Evolutionary conservation across 768 basidiomycete species (phyloP), one percentile per base, ranked within the genome.

Genomic region (Galerina sulciceps): DNA sequence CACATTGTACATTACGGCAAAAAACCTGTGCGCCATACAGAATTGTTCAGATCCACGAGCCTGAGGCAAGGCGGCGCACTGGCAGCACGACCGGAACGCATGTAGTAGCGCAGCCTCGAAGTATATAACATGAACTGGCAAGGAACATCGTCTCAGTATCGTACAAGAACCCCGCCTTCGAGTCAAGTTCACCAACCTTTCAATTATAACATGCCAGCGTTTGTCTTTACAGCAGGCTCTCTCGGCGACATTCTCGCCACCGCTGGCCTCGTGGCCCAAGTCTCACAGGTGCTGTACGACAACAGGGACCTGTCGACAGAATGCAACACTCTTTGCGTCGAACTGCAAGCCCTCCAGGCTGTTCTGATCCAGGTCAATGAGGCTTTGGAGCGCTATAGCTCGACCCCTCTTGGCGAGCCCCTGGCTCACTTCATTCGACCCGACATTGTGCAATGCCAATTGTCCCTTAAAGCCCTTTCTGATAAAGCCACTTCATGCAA

Each of bases 151-250:
- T n/a, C n/a, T 26, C 26, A 26, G 6, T 26, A n/a, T n/a, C n/a
- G 26, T 26, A 26, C 26, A 26, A 26, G 26, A 3, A 26, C 26
- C 26, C 26, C 26, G 4, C 26, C 26, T 26, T 6, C n/a, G n/a
- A n/a, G n/a, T n/a, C n/a, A n/a, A n/a, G n/a, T 26, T 26, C 26
- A 3, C 26, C 26, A 26, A 6, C 26, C 26, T 6, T n/a, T 26
- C 26, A 26, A 26, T 6, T n/a, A n/a, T n/a, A n/a, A n/a, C 11
- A 53, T 53, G 51, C 37, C 51, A n/a, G 37, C 23, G 13, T 52
- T 58, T 13, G 26, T 35, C 13, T 44, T 59, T n/a, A 55, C 53
- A 18, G 53, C 53, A 20, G 53, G 53, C n/a, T 55, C 53, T 10
- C 31, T 55, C 5, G 53, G 53, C 8, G 53, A 55, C 42, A 44